A percentile compares a stretch with the other conserved stretches of the same genome.
Conservation (phyloP, 805 yeast genomes). For the Saccharomycopsis fermentans region DNA sequence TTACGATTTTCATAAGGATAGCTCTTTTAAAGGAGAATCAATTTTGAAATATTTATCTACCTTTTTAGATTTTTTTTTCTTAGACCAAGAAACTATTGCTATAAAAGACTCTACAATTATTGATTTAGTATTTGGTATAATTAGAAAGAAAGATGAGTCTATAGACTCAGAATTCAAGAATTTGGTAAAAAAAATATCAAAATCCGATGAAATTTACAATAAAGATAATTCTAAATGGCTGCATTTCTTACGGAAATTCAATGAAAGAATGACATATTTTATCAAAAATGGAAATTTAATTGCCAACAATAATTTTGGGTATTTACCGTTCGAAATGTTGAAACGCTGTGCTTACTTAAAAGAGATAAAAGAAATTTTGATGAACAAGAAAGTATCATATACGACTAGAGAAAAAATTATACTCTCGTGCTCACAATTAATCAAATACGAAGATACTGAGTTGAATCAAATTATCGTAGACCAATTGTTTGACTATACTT, state of each 20-base stretch:
- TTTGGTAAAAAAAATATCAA: slow-evolving; percentile 19
- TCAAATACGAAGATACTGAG: neutral
- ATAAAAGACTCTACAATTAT: neutral
- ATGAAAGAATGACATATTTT: slow-evolving; percentile 28
- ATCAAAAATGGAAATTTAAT: slow-evolving; percentile 31
- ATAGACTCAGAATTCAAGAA: slow-evolving; percentile 25
- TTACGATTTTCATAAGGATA: slow-evolving; percentile 29
- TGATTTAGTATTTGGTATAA: slow-evolving; percentile 24
- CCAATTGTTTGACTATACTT: slow-evolving; percentile 65
- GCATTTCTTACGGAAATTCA: slow-evolving; percentile 11
- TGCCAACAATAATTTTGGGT: slow-evolving; percentile 31
- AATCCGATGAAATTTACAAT: neutral
- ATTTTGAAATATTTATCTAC: slow-evolving; percentile 21
- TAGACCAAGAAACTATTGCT: neutral
- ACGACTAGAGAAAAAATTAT: slow-evolving; percentile 19
- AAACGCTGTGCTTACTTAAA: slow-evolving; percentile 19
- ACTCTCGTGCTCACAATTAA: neutral
- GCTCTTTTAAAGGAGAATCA: slow-evolving; percentile 31
- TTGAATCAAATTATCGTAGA: slow-evolving; percentile 21
- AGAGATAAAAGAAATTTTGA: slow-evolving; percentile 24
- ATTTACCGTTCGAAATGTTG: slow-evolving; percentile 5
- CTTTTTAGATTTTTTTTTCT: slow-evolving; percentile 1
- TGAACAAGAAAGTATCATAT: slow-evolving; percentile 24
- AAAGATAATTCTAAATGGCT: slow-evolving; percentile 10
- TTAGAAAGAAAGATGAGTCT: slow-evolving; percentile 21